Percentiles rank a stretch among this genome's conserved stretches.
These are phyloP conservation scores for Tuber umbilicatum DNA, from an alignment of 495 filamentous ascomycete genomes.

Conservation along the genomic window DNA sequence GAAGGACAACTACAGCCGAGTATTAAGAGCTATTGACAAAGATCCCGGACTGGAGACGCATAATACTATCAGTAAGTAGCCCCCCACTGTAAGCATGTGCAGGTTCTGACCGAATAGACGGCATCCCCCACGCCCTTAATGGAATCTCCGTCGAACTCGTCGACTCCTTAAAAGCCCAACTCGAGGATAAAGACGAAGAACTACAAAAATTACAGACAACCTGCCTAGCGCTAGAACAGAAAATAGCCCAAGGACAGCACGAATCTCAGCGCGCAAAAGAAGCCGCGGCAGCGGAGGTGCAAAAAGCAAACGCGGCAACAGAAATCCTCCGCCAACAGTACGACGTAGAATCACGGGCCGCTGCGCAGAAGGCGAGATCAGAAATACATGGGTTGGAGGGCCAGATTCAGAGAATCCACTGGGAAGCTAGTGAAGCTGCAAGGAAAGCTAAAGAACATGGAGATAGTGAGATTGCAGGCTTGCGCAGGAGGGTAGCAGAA, in stretches of 20 bases:
- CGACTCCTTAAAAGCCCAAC: slow-evolving; percentile 69
- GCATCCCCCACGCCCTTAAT: slow-evolving; percentile 44
- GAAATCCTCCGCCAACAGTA: slow-evolving; percentile 66
- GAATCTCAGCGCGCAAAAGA: slow-evolving; percentile 70
- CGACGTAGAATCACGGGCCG: slow-evolving; percentile 49
- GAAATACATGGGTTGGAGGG: slow-evolving; percentile 17
- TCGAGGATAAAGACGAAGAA: slow-evolving; percentile 63
- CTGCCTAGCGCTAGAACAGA: slow-evolving; percentile 58
- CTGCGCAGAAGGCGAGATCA: slow-evolving; percentile 34
- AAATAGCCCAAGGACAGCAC: slow-evolving; percentile 68
- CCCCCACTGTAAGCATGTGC: neutral
- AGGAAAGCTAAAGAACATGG: slow-evolving; percentile 16
- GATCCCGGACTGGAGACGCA: slow-evolving; percentile 72
- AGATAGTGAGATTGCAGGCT: slow-evolving; percentile 20
- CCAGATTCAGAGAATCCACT: slow-evolving; percentile 33
- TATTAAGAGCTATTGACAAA: slow-evolving; percentile 80
- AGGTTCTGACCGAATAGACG: slow-evolving; percentile 3
- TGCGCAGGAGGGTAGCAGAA: slow-evolving; percentile 16
- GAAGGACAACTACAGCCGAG: slow-evolving; percentile 86
- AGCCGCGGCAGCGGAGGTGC: slow-evolving; percentile 56
- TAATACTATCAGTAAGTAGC: slow-evolving; percentile 19
- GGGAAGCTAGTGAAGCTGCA: slow-evolving; percentile 29
- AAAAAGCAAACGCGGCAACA: slow-evolving; percentile 60
- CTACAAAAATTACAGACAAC: slow-evolving; percentile 64
- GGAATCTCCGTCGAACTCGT: slow-evolving; percentile 77